These are phyloP conservation scores for Phytophthora lateralis DNA, from an alignment of 352 stramenopile species.

Conservation along the genomic window DNA sequence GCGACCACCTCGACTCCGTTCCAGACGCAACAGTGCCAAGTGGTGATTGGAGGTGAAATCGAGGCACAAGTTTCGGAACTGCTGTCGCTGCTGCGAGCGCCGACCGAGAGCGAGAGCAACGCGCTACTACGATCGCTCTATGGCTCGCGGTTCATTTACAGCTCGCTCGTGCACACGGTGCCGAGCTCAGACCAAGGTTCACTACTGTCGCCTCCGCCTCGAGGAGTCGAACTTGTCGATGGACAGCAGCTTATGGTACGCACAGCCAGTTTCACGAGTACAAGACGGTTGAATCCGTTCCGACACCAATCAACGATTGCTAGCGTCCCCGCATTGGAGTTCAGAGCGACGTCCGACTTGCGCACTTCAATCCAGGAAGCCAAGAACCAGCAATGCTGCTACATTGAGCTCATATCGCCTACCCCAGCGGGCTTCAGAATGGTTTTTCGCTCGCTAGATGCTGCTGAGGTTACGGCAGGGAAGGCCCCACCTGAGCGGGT, in stretches of 20 bases:
- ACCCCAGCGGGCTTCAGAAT: slow-evolving; percentile 29
- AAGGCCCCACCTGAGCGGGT: slow-evolving; percentile 26
- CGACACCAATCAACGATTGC: slow-evolving; percentile 6
- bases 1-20: not conserved
- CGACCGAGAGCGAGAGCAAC: slow-evolving; percentile 38
- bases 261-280: slow-evolving; percentile 36
- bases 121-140: slow-evolving; percentile 21
- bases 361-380: not conserved
- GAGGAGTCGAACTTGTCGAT: not conserved
- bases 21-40: slow-evolving; percentile 19
- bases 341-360: not conserved
- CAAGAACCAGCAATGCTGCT: slow-evolving; percentile 38
- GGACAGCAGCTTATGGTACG: slow-evolving; percentile 38
- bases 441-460: slow-evolving; percentile 25
- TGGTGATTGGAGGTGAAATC: slow-evolving; percentile 26
- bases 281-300: slow-evolving; percentile 16
- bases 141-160: slow-evolving; percentile 36
- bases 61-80: slow-evolving; percentile 17
- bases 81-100: slow-evolving; percentile 25
- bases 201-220: slow-evolving; percentile 3
- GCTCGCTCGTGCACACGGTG: slow-evolving; percentile 33
- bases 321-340: slow-evolving; percentile 6
- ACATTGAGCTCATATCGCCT: slow-evolving; percentile 34
- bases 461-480: slow-evolving; percentile 20
- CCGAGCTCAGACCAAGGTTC: slow-evolving; percentile 8